A percentile compares a stretch with the other conserved stretches of the same genome.
phyloP scores from a whole-genome alignment of 2,329 filamentous ascomycete species.

The Stenocarpella maydis region DNA sequence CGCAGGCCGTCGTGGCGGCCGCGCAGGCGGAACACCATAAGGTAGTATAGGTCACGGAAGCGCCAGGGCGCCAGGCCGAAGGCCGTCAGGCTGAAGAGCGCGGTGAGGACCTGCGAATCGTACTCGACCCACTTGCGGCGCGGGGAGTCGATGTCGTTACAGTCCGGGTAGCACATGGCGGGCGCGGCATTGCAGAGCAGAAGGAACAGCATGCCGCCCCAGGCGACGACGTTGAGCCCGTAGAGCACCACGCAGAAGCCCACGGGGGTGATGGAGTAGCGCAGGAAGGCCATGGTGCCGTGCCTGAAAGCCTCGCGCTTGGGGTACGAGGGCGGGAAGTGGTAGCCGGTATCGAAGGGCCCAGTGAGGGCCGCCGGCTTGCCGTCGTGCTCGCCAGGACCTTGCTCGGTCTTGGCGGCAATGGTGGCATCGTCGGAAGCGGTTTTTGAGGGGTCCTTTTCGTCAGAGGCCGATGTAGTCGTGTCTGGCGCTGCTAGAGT shows the following conservation, averaged over 20 bases:
- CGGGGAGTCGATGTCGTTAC: conserved; percentile 77
- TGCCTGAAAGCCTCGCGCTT: conserved; percentile 67
- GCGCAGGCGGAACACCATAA: conserved; percentile 69
- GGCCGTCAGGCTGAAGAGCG: conserved; percentile 85
- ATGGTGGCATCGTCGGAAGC: conserved; percentile 40
- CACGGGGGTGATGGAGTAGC: conserved; percentile 76
- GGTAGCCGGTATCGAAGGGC: conserved; percentile 69
- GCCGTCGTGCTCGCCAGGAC: conserved; percentile 23
- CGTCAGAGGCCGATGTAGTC: background rate
- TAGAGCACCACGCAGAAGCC: conserved; percentile 83
- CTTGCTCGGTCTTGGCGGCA: conserved; percentile 39
- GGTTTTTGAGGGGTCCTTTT: conserved; percentile 15
- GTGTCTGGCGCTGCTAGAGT: background rate
- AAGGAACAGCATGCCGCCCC: conserved; percentile 91
- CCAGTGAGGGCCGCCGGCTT: conserved; percentile 43
- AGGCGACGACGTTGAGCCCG: conserved; percentile 82
- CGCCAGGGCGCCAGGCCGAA: conserved; percentile 88
- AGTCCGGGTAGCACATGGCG: conserved; percentile 75
- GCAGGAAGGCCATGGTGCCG: conserved; percentile 69
- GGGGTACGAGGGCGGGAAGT: conserved; percentile 69
- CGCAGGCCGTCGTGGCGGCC: conserved; percentile 66
- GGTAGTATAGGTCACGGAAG: conserved; percentile 79
- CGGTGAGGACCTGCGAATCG: conserved; percentile 84
- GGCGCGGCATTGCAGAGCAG: conserved; percentile 79
- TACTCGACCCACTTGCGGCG: conserved; percentile 87